A percentile compares a stretch with the other conserved stretches of the same genome.
Conservation (phyloP, 345 rosid genomes). For the Ceriops decandra region DNA sequence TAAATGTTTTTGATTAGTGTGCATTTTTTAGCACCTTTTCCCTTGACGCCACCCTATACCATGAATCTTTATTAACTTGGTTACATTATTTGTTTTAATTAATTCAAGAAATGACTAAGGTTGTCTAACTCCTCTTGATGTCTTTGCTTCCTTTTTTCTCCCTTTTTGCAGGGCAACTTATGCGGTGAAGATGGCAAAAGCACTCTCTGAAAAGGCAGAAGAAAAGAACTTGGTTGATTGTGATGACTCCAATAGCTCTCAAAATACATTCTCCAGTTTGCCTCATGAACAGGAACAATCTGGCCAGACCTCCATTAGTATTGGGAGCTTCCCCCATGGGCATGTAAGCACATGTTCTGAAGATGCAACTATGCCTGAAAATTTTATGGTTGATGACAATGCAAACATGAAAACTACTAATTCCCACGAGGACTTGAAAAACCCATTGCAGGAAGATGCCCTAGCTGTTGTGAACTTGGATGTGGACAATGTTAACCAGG, state of each 20-base stretch:
- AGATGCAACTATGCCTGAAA: slow-evolving; percentile 48
- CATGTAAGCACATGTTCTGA: slow-evolving; percentile 86
- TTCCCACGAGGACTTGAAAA: slow-evolving; percentile 46
- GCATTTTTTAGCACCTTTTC: slow-evolving; percentile 3
- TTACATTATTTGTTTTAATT: no score
- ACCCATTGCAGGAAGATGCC: slow-evolving; percentile 41
- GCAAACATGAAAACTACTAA: slow-evolving; percentile 34
- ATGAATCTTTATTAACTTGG: neutral
- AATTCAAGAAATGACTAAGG: no score
- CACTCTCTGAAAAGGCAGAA: slow-evolving; percentile 64
- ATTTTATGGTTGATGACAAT: slow-evolving; percentile 46
- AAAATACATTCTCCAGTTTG: slow-evolving; percentile 77
- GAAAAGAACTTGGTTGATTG: slow-evolving; percentile 76
- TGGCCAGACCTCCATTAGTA: slow-evolving; percentile 73
- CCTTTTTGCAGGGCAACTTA: slow-evolving; percentile 66
- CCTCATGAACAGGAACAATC: slow-evolving; percentile 83
- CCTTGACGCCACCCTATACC: slow-evolving; percentile 1
- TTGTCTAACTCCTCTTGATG: no score
- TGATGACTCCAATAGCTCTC: slow-evolving; percentile 73
- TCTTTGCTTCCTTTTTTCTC: neutral
- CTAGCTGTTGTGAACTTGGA: slow-evolving; percentile 46
- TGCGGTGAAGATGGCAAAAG: slow-evolving; percentile 84
- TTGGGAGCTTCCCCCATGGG: slow-evolving; percentile 84
- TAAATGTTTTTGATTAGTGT: slow-evolving; percentile 8
- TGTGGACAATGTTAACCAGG: slow-evolving; percentile 43